These are phyloP conservation scores for Diplodia seriata DNA, from an alignment of 2,329 filamentous ascomycete genomes.

Conservation along the genomic window DNA sequence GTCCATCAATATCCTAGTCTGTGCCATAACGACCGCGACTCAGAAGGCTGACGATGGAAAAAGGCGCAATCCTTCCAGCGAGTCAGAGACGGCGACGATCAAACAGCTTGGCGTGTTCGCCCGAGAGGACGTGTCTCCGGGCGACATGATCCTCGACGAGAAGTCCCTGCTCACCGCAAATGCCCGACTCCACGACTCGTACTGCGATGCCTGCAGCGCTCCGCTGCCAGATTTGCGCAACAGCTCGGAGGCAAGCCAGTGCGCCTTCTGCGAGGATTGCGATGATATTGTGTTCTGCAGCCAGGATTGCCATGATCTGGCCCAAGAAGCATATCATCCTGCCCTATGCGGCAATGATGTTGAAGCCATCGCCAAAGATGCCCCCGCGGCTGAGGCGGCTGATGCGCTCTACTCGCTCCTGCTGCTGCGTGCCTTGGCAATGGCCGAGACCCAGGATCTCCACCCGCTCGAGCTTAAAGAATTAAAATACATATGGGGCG, in stretches of 20 bases:
- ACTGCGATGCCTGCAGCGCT: constrained; percentile 88
- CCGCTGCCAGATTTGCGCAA: constrained; percentile 61
- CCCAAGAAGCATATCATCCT: constrained; percentile 63
- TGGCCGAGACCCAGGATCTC: constrained; percentile 64
- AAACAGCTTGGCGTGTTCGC: constrained; percentile 91
- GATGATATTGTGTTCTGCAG: constrained; percentile 68
- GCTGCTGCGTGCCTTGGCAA: constrained; percentile 64
- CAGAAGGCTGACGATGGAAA: constrained; percentile 3
- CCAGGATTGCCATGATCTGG: constrained; percentile 61
- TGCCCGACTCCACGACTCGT: constrained; percentile 81
- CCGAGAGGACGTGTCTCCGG: constrained; percentile 76
- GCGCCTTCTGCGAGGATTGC: constrained; percentile 61
- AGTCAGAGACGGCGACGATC: constrained; percentile 63
- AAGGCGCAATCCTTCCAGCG: constrained; percentile 47
- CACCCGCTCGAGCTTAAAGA: constrained; percentile 67
- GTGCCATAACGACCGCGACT: constrained; percentile 3
- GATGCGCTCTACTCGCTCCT: constrained; percentile 67
- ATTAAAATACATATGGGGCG: constrained; percentile 70
- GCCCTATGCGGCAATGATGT: constrained; percentile 63
- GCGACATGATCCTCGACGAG: constrained; percentile 79
- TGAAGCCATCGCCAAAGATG: constrained; percentile 65
- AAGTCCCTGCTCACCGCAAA: constrained; percentile 88
- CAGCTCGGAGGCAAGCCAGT: constrained; percentile 34
- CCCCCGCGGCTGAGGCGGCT: constrained; percentile 63
- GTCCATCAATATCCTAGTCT: constrained; percentile 6